Evolutionary conservation across 192 early-diverging fungal genomes (phyloP).

Genomic region (Coemansia sp.): DNA sequence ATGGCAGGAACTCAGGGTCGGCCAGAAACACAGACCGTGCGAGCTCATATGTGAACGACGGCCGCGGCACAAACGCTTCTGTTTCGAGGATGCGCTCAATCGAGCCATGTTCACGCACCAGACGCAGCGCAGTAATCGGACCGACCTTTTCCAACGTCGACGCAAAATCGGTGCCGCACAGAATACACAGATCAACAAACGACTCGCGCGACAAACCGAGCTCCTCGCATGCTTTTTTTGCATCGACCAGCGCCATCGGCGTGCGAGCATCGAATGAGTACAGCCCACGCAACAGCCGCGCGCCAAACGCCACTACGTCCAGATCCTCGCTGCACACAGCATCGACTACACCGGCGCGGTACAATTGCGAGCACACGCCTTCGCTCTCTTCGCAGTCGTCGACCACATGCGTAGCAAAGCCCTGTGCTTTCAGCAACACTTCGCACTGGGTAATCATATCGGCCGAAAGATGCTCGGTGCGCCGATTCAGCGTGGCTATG

Average conservation of each 20-base stretch:
- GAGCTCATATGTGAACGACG: conserved; percentile 36
- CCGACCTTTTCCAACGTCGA: conserved; percentile 66
- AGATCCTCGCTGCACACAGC: conserved; percentile 63
- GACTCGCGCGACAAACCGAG: conserved; percentile 55
- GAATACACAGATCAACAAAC: conserved; percentile 72
- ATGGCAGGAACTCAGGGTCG: conserved; percentile 7
- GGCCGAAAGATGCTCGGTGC: conserved; percentile 54
- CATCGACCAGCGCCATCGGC: conserved; percentile 56
- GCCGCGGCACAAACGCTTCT: conserved; percentile 35
- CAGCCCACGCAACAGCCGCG: conserved; percentile 35
- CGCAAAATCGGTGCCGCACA: conserved; percentile 77
- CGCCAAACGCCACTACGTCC: conserved; percentile 38
- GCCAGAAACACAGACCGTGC: conserved; percentile 47
- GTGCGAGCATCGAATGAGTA: conserved; percentile 2
- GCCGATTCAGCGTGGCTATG: conserved; percentile 47
- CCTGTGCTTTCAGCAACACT: conserved; percentile 53
- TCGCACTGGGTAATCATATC: conserved; percentile 52
- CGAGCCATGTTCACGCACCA: conserved; percentile 59
- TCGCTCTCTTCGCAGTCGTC: conserved; percentile 59
- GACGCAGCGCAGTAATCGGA: conserved; percentile 59
- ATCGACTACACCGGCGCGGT: conserved; percentile 49
- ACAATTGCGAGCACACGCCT: conserved; percentile 64
- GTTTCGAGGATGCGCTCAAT: conserved; percentile 60
- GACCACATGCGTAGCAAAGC: conserved; percentile 53
- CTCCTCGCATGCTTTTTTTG: conserved; percentile 37